phyloP scores from a whole-genome alignment of 495 filamentous ascomycete species.

The Annulohypoxylon nitens region DNA sequence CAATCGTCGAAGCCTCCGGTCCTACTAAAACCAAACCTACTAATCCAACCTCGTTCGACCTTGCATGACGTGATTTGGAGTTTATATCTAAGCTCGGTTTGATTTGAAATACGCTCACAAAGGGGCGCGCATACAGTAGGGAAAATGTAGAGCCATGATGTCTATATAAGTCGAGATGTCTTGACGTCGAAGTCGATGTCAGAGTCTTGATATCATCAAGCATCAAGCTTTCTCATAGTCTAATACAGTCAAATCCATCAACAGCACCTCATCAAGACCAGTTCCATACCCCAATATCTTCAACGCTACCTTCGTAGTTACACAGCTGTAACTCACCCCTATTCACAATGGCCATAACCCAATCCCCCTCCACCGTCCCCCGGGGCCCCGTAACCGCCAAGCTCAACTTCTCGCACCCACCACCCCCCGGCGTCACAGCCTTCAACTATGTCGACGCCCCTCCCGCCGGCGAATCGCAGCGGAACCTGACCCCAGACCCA shows the following conservation, averaged over 20 bases:
- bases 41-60: background rate
- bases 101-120: slow-evolving; percentile 28
- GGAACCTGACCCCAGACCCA: slow-evolving; percentile 67
- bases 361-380: slow-evolving; percentile 60
- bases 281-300: background rate
- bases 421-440: slow-evolving; percentile 72
- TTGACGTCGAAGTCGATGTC: slow-evolving; percentile 31
- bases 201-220: background rate
- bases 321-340: background rate
- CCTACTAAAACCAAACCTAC: background rate
- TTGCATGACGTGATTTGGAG: slow-evolving; percentile 28
- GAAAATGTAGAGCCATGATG: slow-evolving; percentile 12
- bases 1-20: background rate
- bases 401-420: slow-evolving; percentile 77
- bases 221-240: slow-evolving; percentile 1
- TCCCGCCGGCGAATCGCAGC: slow-evolving; percentile 69
- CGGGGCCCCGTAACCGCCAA: slow-evolving; percentile 73
- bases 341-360: slow-evolving; percentile 53
- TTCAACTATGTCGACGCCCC: slow-evolving; percentile 78
- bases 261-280: background rate
- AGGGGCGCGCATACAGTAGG: background rate
- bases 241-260: background rate
- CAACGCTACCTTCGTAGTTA: background rate
- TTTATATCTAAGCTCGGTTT: slow-evolving; percentile 7
- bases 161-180: slow-evolving; percentile 36